These are phyloP conservation scores for Artemisia tridentata DNA, from an alignment of 129 eudicot genomes.

Conservation along the genomic window DNA sequence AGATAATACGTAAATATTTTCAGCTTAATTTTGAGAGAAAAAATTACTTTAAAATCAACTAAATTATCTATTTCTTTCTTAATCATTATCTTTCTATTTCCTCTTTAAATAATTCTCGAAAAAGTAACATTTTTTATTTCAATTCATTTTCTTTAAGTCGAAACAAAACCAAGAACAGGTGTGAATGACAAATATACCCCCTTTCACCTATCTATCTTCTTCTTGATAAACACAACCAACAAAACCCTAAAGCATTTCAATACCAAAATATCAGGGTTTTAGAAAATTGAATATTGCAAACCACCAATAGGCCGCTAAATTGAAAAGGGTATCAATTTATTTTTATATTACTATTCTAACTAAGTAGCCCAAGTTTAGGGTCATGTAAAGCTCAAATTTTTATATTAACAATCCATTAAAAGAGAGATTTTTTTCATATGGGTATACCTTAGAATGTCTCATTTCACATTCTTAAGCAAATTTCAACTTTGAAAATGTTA, in stretches of 20 bases:
- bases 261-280: conserved; percentile 24
- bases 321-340: conserved; percentile 20
- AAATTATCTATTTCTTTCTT: too few species aligned
- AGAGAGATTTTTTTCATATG: neutral
- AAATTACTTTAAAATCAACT: too few species aligned
- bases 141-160: too few species aligned
- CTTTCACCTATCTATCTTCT: neutral
- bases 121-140: too few species aligned
- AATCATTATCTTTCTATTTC: too few species aligned
- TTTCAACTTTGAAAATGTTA: neutral
- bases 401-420: too few species aligned
- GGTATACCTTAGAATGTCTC: neutral
- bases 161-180: too few species aligned
- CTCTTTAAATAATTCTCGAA: too few species aligned
- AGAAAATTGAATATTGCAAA: conserved; percentile 10
- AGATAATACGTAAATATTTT: too few species aligned
- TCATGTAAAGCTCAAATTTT: too few species aligned
- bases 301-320: conserved; percentile 18
- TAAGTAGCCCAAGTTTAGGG: neutral
- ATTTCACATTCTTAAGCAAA: conserved; percentile 4
- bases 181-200: conserved; percentile 16
- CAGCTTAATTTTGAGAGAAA: too few species aligned
- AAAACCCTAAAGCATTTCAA: conserved; percentile 30
- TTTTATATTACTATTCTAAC: conserved; percentile 6
- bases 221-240: conserved; percentile 32